Percentiles rank a stretch among this genome's conserved stretches.
These are phyloP conservation scores for Rutstroemia sp. DNA, from an alignment of 2,329 filamentous ascomycete genomes.

Conservation along the genomic window DNA sequence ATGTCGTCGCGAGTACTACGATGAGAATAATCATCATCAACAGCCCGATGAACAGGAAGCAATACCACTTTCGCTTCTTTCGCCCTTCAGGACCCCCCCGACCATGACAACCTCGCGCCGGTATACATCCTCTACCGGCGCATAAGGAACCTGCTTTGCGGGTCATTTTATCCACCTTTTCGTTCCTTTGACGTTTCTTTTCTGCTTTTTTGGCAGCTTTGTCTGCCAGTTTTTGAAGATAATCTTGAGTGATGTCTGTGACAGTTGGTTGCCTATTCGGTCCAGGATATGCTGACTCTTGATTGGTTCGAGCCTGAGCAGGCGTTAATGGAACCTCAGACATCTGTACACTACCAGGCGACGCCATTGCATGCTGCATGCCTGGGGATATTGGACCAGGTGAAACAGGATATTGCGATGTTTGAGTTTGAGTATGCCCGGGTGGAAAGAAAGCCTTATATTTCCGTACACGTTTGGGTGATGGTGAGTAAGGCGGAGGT, in stretches of 20 bases:
- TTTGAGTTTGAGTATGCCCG: conserved; percentile 42
- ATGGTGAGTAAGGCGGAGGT: conserved; percentile 29
- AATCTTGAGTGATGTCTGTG: conserved; percentile 9
- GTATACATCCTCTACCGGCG: conserved; percentile 58
- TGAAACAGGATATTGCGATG: conserved; percentile 48
- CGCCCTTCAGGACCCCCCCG: conserved; percentile 55
- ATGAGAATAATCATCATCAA: conserved; percentile 49
- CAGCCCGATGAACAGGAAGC: conserved; percentile 43
- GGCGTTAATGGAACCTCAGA: conserved; percentile 50
- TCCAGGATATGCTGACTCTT: conserved; percentile 27
- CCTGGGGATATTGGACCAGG: conserved; percentile 57
- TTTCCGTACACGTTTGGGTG: conserved; percentile 24
- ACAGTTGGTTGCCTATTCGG: conserved; percentile 16
- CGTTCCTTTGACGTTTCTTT: conserved; percentile 44
- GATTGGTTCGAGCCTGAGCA: conserved; percentile 22
- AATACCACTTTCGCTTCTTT: conserved; percentile 52
- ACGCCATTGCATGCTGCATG: conserved; percentile 53
- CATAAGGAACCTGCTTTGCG: conserved; percentile 53
- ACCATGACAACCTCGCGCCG: conserved; percentile 57
- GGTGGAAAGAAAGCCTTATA: conserved; percentile 54
- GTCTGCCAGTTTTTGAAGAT: conserved; percentile 5
- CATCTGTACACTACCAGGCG: conserved; percentile 53
- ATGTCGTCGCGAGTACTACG: conserved; percentile 49
- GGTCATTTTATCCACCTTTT: conserved; percentile 58
- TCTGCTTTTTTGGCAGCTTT: conserved; percentile 25